Conservation (phyloP, 148 eudicot species). For the Euryodendron excelsum region DNA sequence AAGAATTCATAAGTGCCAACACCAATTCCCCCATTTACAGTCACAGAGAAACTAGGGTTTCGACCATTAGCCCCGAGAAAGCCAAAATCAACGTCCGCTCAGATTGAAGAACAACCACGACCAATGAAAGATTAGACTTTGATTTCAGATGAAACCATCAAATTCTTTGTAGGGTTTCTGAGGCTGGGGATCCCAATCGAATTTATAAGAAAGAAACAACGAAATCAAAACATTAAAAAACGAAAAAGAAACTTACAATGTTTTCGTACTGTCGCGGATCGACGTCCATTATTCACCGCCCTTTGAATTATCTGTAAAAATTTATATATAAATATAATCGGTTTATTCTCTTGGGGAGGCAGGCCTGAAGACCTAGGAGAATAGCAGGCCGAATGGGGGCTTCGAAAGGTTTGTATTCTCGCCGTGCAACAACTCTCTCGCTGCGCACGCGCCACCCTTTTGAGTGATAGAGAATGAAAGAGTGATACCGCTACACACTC, state of each 20-base stretch:
- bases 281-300: slow-evolving; percentile 40
- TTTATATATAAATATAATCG: neutral
- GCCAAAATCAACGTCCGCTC: slow-evolving; percentile 8
- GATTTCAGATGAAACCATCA: neutral
- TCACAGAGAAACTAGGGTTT: slow-evolving; percentile 10
- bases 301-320: neutral
- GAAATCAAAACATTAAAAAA: no score
- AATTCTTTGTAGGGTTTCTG: neutral
- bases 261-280: slow-evolving; percentile 63
- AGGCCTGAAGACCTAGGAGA: neutral
- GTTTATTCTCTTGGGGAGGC: neutral
- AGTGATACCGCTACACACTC: no score
- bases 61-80: neutral
- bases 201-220: neutral
- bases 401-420: no score
- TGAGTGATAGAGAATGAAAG: no score
- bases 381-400: neutral
- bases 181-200: neutral
- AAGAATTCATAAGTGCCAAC: neutral
- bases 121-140: neutral
- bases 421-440: no score
- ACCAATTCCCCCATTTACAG: neutral
- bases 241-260: slow-evolving; percentile 33
- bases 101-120: neutral
- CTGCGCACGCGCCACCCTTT: no score